Base-by-base conservation (phyloP, 495 filamentous ascomycete species). In the Lichenothelia convexa region DNA sequence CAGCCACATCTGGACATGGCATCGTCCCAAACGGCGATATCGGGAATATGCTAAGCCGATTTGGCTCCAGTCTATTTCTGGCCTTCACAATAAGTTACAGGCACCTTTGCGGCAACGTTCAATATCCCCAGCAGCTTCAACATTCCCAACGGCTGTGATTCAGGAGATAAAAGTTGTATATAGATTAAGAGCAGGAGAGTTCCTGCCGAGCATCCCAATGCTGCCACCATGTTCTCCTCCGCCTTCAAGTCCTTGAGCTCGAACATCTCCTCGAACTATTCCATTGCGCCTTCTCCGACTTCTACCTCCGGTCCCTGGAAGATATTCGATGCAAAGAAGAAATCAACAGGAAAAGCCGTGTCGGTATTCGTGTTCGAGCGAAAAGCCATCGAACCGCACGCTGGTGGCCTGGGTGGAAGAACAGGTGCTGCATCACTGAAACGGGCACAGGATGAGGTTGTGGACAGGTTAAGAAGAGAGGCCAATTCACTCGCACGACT, bases 321-420 rank as follows among this genome's bases (percentile, higher is more conserved):
- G 61, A 86, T 97, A 55, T 84, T 83, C 62, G 81, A 91, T 61
- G 91, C 80, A 30, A 94, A 91, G 65, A 93, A 92, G 57, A 94
- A 93, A 55, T 78, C 78, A 9, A 89, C 84, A 0, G 77, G 74
- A 22, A 92, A 87, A 44, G 56, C 76, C 11, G 85, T 76, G 16
- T 95, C 89, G 7, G 74, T 95, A 41, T 97, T 95, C 49, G 75
- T 93, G 42, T 94, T 97, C 54, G 91, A 95, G 35, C 73, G 70
- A 46, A 93, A 93, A 54, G 66, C 68, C 0, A 62, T 97, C 37
- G 85, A 94, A 30, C 57, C 74, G 2, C 66, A 76, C 35, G 68
- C 68, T 11, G 66, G 65, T 4, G 43, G 44, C 5, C 50, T 76
- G 30, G 58, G 71, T 6, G 70, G 43, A 16, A 65, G 69, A 17